Evolutionary conservation across 1,284 basidiomycete genomes (phyloP), one percentile per base, ranked within the genome.

Genomic region (Boletus mariae): DNA sequence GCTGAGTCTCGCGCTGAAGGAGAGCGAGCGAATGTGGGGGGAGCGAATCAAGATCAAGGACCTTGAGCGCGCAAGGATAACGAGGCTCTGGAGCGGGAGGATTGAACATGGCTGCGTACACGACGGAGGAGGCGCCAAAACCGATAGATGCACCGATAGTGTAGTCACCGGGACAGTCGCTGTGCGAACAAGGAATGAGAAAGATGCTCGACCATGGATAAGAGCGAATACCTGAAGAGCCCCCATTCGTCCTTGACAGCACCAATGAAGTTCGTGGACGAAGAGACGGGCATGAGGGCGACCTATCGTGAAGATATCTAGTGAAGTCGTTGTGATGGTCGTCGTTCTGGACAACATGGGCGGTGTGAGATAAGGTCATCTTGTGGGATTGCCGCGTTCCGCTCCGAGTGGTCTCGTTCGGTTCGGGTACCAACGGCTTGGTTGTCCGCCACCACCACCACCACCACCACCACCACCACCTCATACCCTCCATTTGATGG

Each of bases 181-280:
- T 91, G 67, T 20, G 37, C 26, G 35, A 52, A 34, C 54, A 26
- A 41, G 53, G 45, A 9, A 29, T 45, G 46, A 54, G 50, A 51
- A 43, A 34, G 47, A 51, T 37, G 47, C 35, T 47, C 11, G 31
- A 3, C 1, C 41, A 12, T 50, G 38, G 48, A 47, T 26, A 29
- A 43, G n/a, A 40, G 29, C 49, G 62, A 71, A 58, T 59, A 87
- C 86, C 85, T 89, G 73, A 82, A 93, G 55, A 94, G 75, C 48
- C 82, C 78, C 90, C 90, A 94, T 60, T 92, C 87, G 64, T 95
- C 92, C 64, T 88, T 73, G 49, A 94, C 91, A 2, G 91, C 87
- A 29, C 85, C 85, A 42, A 85, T 82, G 55, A 87, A 85, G 20
- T 61, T 69, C 34, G 55, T 61, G 12, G 25, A 63, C 38, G 37